phyloP scores from a whole-genome alignment of 1,139 yeast genomes.

The Taphrina pruni region DNA sequence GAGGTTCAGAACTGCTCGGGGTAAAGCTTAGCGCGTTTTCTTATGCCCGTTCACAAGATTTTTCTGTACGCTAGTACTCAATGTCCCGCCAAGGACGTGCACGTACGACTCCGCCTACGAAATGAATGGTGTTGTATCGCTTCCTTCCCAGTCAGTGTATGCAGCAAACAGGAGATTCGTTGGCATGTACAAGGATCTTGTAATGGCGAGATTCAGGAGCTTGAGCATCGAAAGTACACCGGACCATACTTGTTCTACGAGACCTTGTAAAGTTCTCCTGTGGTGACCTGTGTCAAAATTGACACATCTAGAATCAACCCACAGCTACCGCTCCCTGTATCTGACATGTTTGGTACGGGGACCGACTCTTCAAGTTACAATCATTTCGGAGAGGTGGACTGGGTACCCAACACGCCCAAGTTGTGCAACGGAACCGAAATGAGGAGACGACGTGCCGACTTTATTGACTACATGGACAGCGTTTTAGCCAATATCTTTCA shows the following conservation, averaged over 20 bases:
- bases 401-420: constrained; percentile 14
- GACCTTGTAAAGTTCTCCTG: background rate
- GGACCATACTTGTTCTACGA: constrained; percentile 19
- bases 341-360: background rate
- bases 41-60: constrained; percentile 3
- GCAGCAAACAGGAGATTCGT: constrained; percentile 11
- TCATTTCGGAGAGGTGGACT: background rate
- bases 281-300: background rate
- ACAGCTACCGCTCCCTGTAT: constrained; percentile 6
- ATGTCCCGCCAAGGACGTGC: constrained; percentile 3
- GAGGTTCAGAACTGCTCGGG: background rate
- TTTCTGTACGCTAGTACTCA: constrained; percentile 18
- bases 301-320: constrained; percentile 5
- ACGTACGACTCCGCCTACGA: constrained; percentile 2
- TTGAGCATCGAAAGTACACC: constrained; percentile 6
- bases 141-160: constrained; percentile 1
- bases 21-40: background rate
- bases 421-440: constrained; percentile 12
- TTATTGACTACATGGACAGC: constrained; percentile 11
- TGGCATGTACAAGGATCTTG: constrained; percentile 5
- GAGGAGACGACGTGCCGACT: constrained; percentile 7
- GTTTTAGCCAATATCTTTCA: constrained; percentile 6
- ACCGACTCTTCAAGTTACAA: background rate
- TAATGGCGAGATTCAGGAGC: constrained; percentile 15
- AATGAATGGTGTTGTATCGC: constrained; percentile 12